Conservation (phyloP, 805 yeast genomes). For the Saccharomyces mikatae region DNA sequence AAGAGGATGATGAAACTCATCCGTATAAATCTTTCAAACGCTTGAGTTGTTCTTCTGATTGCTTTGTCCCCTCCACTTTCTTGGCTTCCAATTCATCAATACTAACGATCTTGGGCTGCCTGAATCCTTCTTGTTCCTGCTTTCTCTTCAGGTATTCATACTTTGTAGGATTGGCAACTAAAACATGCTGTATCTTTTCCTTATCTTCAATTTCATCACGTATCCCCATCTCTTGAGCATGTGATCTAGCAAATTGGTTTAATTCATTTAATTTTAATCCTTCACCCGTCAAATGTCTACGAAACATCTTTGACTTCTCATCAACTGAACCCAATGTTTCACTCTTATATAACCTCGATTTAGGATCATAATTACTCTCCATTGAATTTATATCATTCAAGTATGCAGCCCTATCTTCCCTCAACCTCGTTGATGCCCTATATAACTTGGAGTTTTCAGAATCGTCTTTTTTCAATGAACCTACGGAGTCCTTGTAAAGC, state of each 20-base stretch:
- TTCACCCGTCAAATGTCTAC: conserved; percentile 47
- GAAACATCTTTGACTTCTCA: conserved; percentile 41
- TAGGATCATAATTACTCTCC: conserved; percentile 46
- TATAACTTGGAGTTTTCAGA: conserved; percentile 8
- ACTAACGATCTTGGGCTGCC: not conserved
- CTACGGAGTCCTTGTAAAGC: conserved; percentile 18
- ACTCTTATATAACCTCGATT: conserved; percentile 36
- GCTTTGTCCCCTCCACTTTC: conserved; percentile 17
- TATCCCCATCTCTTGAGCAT: conserved; percentile 26
- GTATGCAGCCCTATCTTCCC: conserved; percentile 74
- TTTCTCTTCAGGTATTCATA: conserved; percentile 21
- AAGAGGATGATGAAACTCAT: conserved; percentile 1
- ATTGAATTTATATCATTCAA: conserved; percentile 41
- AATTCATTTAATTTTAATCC: conserved; percentile 44
- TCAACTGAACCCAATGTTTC: conserved; percentile 30
- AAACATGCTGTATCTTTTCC: conserved; percentile 23
- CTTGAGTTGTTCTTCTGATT: conserved; percentile 11
- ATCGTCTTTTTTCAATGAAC: conserved; percentile 16
- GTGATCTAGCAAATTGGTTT: conserved; percentile 44
- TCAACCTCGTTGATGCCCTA: conserved; percentile 39
- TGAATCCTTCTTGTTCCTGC: conserved; percentile 2
- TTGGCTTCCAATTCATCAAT: conserved; percentile 12
- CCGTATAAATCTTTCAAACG: conserved; percentile 19
- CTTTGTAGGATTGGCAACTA: conserved; percentile 32
- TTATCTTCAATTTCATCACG: conserved; percentile 22